phyloP scores from a whole-genome alignment of 2,329 filamentous ascomycete genomes.

The Pestalotiopsis sp. region DNA sequence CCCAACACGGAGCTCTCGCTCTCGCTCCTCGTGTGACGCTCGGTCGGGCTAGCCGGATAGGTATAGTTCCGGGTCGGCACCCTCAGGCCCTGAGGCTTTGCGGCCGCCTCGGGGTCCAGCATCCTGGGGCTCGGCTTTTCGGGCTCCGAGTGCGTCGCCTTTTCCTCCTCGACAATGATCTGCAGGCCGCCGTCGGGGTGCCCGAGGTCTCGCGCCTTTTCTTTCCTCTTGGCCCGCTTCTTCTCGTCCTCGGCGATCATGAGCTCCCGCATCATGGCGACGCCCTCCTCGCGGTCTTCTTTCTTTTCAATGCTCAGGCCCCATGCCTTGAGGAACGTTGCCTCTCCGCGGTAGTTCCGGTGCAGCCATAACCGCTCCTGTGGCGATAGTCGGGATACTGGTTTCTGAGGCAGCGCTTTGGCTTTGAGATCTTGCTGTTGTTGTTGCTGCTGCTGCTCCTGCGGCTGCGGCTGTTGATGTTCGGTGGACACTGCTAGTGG shows the following conservation, averaged over 20 bases:
- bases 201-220: constrained; percentile 11
- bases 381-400: constrained; percentile 19
- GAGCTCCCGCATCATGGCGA: constrained; percentile 25
- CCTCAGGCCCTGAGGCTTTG: constrained; percentile 4
- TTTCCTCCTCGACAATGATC: constrained; percentile 16
- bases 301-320: constrained; percentile 25
- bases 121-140: constrained; percentile 12
- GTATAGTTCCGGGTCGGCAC: constrained; percentile 5
- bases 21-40: constrained; percentile 22
- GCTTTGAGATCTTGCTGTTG: not conserved
- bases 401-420: constrained; percentile 2
- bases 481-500: constrained; percentile 9
- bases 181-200: constrained; percentile 14
- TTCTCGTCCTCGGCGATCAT: constrained; percentile 25
- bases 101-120: not conserved
- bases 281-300: constrained; percentile 28
- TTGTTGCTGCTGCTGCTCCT: not conserved
- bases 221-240: constrained; percentile 15
- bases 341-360: constrained; percentile 29
- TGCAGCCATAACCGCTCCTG: constrained; percentile 30
- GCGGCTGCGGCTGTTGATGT: constrained; percentile 5
- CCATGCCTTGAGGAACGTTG: constrained; percentile 29
- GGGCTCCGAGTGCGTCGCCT: constrained; percentile 4
- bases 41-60: constrained; percentile 4
- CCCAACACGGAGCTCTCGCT: constrained; percentile 29